Conservation (phyloP, 164 flowering plant species). For the Taxillus chinensis region DNA sequence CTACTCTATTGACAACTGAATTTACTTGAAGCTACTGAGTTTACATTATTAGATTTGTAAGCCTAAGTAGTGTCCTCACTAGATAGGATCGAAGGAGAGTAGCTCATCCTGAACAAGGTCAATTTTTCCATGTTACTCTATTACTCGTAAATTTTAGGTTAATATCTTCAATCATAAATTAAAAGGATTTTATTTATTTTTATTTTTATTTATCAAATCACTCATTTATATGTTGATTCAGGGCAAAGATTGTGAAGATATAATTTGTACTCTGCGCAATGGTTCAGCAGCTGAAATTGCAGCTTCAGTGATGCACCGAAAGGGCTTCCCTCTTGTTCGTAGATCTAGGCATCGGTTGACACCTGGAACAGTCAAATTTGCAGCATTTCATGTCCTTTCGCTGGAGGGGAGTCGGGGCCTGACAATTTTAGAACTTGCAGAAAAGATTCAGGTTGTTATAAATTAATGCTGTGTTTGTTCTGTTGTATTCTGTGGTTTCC, state of each 20-base stretch:
- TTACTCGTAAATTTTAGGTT: not conserved
- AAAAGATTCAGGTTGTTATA: slow-evolving; percentile 1
- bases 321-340: not conserved
- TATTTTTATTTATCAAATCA: not conserved
- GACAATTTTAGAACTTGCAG: slow-evolving; percentile 1
- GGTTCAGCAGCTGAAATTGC: slow-evolving; percentile 5
- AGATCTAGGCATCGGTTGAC: slow-evolving; percentile 4
- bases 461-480: not conserved
- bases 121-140: too few species aligned
- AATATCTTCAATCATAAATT: not conserved
- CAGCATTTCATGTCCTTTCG: slow-evolving; percentile 2
- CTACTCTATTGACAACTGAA: too few species aligned
- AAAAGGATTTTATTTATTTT: too few species aligned
- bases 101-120: too few species aligned
- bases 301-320: not conserved
- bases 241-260: not conserved
- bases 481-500: not conserved
- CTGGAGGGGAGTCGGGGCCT: not conserved
- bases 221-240: not conserved
- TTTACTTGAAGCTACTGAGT: too few species aligned
- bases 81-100: too few species aligned
- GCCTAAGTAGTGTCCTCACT: too few species aligned
- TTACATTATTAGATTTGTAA: too few species aligned
- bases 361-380: slow-evolving; percentile 5
- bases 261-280: slow-evolving; percentile 1